Evolutionary conservation across 345 rosid species (phyloP), one percentile per base, ranked within the genome.

Genomic region (Lepidium sativum): DNA sequence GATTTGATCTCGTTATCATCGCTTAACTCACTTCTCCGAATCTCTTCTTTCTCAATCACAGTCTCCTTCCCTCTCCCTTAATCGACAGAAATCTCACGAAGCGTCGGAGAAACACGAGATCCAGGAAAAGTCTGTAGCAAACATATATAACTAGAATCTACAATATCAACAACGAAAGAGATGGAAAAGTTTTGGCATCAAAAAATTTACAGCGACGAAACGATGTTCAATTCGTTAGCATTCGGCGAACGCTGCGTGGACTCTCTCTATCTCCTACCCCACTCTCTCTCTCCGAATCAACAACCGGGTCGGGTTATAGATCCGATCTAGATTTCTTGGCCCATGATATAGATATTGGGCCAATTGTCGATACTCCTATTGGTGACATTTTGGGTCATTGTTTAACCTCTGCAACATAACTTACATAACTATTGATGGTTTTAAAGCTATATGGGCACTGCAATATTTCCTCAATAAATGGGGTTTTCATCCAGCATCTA

Each of bases 1-100:
- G 77, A 68, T 94, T 90, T 57, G 99, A 94, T 75, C 99, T 80
- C 71, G 97, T 94, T 70, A 94, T 94, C 99, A 94, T 94, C 77
- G 76, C 71, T 43, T 39, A 56, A 60, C 71, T 38, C 42, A 8
- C 58, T 37, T 47, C 49, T 12, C 17, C 53, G 10, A 65, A 17
- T 9, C 35, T 21, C 42, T 15, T 41, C 16, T 31, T 41, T n/a
- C 43, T 56, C 70, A 47, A 53, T 62, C 39, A 52, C 62, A 43
- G 32, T 32, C 38, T 57, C 72, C 21, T 21, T 11, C 13, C 8
- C 51, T 20, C 51, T 11, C 69, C 38, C 27, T 11, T 37, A 62
- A 56, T 45, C 65, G 10, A 12, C 34, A 45, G 49, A 45, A 60
- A 61, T 13, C 59, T 73, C 33, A 18, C 59, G 20, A 35, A 56